Percentiles rank a stretch among this genome's conserved stretches.
Evolutionary conservation across 768 basidiomycete species (phyloP).

Genomic region (Trametopsis cervina): DNA sequence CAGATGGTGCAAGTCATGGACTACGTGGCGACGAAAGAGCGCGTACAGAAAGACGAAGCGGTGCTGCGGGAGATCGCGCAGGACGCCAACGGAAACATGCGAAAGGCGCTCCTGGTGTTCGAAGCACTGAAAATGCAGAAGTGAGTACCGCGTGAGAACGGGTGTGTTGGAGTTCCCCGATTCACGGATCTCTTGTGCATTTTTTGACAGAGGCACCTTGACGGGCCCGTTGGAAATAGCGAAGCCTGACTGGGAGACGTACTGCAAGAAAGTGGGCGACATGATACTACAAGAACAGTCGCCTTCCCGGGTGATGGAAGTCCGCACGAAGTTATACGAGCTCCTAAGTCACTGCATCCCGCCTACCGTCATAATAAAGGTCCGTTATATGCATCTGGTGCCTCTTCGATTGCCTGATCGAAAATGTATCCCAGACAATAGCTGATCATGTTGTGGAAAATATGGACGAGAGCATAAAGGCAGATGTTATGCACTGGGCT

Average conservation of each 20-base stretch:
- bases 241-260: constrained; percentile 99
- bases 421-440: constrained; percentile 56
- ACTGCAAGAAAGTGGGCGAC: constrained; percentile 88
- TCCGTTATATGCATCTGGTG: constrained; percentile 26
- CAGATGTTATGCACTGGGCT: constrained; percentile 96
- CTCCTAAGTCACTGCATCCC: constrained; percentile 96
- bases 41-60: constrained; percentile 51
- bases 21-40: constrained; percentile 73
- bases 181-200: no score
- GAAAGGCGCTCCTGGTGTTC: constrained; percentile 90
- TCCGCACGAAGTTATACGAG: constrained; percentile 91
- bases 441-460: constrained; percentile 81
- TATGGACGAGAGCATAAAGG: constrained; percentile 86
- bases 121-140: constrained; percentile 98
- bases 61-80: constrained; percentile 69
- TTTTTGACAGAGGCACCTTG: constrained; percentile 73
- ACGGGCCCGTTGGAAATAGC: constrained; percentile 75
- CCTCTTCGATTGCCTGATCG: neutral
- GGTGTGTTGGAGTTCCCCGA: no score
- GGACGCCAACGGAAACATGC: constrained; percentile 83
- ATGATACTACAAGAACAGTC: constrained; percentile 86
- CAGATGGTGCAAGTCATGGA: constrained; percentile 80
- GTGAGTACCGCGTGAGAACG: constrained; percentile 52
- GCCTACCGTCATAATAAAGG: constrained; percentile 86
- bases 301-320: constrained; percentile 85